phyloP scores from a whole-genome alignment of 306 rosid species.

The Abrus pulchellus region DNA sequence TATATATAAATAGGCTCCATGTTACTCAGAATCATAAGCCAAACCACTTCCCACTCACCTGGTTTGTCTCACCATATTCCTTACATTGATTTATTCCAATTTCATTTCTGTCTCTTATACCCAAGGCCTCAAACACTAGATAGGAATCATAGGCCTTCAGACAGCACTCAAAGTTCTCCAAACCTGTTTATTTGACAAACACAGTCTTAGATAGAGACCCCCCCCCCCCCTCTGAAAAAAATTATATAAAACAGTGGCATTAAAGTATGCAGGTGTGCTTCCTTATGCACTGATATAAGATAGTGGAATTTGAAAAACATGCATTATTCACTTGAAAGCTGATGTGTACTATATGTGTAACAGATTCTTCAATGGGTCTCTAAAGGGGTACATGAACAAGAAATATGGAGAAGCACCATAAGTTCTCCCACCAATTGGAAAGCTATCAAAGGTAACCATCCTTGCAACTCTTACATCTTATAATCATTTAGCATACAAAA shows the following conservation, averaged over 20 bases:
- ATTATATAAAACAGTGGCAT: slow-evolving; percentile 19
- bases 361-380: slow-evolving; percentile 67
- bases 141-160: no score
- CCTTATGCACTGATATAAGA: not conserved
- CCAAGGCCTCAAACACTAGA: slow-evolving; percentile 44
- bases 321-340: slow-evolving; percentile 26
- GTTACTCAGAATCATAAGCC: slow-evolving; percentile 59
- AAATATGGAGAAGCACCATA: slow-evolving; percentile 39
- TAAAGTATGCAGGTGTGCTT: slow-evolving; percentile 47
- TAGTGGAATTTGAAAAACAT: not conserved
- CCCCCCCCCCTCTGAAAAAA: not conserved
- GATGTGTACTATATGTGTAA: not conserved
- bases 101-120: slow-evolving; percentile 54
- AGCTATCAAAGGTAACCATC: not conserved
- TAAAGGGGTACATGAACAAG: slow-evolving; percentile 49
- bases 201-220: slow-evolving; percentile 21
- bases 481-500: not conserved
- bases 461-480: not conserved
- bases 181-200: slow-evolving; percentile 50
- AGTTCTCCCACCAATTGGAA: slow-evolving; percentile 37
- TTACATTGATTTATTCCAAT: slow-evolving; percentile 51
- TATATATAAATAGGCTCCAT: slow-evolving; percentile 44
- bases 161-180: slow-evolving; percentile 60
- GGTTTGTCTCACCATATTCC: slow-evolving; percentile 55
- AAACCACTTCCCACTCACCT: slow-evolving; percentile 55